Percentiles rank a stretch among this genome's conserved stretches.
Conservation (phyloP, 306 rosid species). For the Rosa persica region DNA sequence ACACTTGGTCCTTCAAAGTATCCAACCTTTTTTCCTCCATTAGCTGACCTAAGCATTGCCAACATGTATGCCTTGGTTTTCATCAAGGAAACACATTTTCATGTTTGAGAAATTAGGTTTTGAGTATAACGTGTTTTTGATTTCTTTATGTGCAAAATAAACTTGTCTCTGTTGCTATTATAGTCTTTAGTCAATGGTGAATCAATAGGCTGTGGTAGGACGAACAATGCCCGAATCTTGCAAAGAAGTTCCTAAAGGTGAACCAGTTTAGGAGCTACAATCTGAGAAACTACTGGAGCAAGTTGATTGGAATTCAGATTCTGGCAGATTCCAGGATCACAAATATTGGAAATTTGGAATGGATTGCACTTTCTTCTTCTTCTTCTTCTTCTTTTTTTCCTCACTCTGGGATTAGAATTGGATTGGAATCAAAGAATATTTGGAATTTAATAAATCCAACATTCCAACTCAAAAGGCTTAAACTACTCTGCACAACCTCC, state of each 20-base stretch:
- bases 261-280: neutral
- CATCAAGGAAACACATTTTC: slow-evolving; percentile 14
- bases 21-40: slow-evolving; percentile 4
- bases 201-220: neutral
- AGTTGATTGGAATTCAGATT: neutral
- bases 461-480: neutral
- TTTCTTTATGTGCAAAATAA: slow-evolving; percentile 1
- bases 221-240: neutral
- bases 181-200: neutral
- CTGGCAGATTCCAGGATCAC: neutral
- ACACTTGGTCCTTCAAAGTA: slow-evolving; percentile 2
- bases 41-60: neutral
- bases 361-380: neutral
- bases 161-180: slow-evolving; percentile 10
- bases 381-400: too few relatives aligned
- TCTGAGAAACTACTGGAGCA: neutral
- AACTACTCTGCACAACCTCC: neutral
- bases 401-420: neutral
- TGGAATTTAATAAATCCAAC: neutral
- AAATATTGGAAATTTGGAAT: neutral
- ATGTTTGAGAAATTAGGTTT: slow-evolving; percentile 1
- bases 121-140: slow-evolving; percentile 9
- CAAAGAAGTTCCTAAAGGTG: neutral
- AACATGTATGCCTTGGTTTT: slow-evolving; percentile 18
- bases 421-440: neutral